Base-by-base conservation (phyloP, 768 basidiomycete species). In the Lactarius sp. region DNA sequence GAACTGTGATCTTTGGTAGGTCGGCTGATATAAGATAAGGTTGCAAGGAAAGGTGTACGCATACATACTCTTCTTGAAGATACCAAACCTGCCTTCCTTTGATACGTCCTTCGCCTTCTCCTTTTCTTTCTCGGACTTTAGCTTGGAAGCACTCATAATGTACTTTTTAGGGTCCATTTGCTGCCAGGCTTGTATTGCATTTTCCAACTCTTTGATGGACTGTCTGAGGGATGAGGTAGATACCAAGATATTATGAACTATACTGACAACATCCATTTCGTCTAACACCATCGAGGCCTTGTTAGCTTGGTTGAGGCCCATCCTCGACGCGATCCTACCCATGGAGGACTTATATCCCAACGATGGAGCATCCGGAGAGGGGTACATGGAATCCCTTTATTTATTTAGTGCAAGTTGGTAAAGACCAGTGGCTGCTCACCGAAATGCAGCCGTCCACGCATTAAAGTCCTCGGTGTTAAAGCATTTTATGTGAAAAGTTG, bases 401-500 rank as follows among this genome's bases (percentile, higher is more conserved):
- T 47, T 50, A 22, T 55, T 62, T 20, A 62, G 66, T 36, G 47
- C 12, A 31, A 27, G 37, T 31, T 8, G 27, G n/a, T 41, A 33
- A 10, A 34, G 52, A 36, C 10, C 34, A 12, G 33, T 36, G 13
- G 51, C 37, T 57, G 44, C 56, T 73, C 68, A 88, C 90, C 90
- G 85, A 70, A 92, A 83, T 33, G 86, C 85, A 31, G 77, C 66
- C 82, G 89, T 88, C 91, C 91, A 93, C 53, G 71, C 75, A 54
- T 84, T 75, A 67, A 90, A 92, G 70, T 93, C 91, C 9, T 84
- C 82, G 18, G 75, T 74, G 52, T 76, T 85, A n/a, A 90, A 74
- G 71, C 88, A 90, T 73, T 87, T 89, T 66, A 93, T 82, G 73
- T 93, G 91, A 71, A 92, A 93, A 0, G 88, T 92, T 33, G 86